A percentile compares a stretch with the other conserved stretches of the same genome.
Conservation (phyloP, 805 yeast genomes). For the Martiniozyma abietophila region DNA sequence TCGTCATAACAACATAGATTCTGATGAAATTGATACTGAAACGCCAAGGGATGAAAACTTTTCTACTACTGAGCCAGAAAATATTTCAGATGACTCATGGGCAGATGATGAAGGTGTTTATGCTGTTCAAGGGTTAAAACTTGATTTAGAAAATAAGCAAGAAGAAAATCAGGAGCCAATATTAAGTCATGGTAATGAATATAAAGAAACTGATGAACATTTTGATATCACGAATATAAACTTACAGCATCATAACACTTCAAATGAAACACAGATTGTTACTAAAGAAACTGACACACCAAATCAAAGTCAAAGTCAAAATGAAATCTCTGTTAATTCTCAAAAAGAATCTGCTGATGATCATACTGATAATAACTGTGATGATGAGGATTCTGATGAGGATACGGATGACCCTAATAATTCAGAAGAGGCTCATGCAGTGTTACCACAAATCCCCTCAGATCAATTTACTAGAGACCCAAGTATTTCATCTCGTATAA, state of each 20-base stretch:
- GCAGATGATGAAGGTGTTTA: slow-evolving; percentile 1
- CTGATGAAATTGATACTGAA: too few species aligned
- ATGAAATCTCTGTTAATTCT: slow-evolving; percentile 4
- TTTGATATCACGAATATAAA: too few species aligned
- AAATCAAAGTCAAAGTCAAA: too few species aligned
- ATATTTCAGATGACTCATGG: slow-evolving; percentile 2
- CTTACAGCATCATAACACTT: too few species aligned
- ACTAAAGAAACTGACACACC: too few species aligned
- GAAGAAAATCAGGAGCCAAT: slow-evolving; percentile 1
- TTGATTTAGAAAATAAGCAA: not conserved
- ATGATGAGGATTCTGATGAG: slow-evolving; percentile 6
- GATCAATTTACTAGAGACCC: slow-evolving; percentile 11
- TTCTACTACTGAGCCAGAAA: not conserved
- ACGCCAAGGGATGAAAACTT: too few species aligned
- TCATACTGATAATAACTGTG: slow-evolving; percentile 2
- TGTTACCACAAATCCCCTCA: too few species aligned
- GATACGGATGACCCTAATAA: not conserved
- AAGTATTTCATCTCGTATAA: slow-evolving; percentile 11
- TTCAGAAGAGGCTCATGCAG: slow-evolving; percentile 9
- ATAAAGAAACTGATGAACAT: not conserved
- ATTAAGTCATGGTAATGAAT: not conserved
- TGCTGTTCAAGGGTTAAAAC: not conserved
- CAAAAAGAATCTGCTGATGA: not conserved
- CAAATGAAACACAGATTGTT: too few species aligned
- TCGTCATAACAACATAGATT: too few species aligned